Conservation (phyloP, 306 rosid species). For the Casuarina equisetifolia region DNA sequence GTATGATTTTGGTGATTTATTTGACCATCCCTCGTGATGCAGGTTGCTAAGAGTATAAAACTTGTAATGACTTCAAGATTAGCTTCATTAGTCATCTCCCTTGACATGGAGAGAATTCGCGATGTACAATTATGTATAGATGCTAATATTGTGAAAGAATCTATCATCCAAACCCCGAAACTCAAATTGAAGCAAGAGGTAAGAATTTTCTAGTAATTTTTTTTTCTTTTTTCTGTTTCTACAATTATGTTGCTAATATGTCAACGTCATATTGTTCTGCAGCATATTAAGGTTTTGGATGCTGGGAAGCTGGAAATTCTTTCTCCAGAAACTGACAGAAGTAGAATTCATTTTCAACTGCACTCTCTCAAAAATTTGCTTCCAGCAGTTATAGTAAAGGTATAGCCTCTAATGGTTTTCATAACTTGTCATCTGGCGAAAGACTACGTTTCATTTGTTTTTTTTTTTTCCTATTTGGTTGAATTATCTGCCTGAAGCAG, state of each 20-base stretch:
- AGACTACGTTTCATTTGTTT: background rate
- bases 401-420: conserved; percentile 25
- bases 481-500: background rate
- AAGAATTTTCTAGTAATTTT: conserved; percentile 27
- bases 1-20: conserved; percentile 8
- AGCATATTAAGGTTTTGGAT: conserved; percentile 74
- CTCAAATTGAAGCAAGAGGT: conserved; percentile 81
- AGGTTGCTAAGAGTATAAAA: conserved; percentile 81
- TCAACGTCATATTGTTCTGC: conserved; percentile 39
- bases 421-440: conserved; percentile 20
- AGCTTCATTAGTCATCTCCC: conserved; percentile 57
- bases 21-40: conserved; percentile 21
- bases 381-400: conserved; percentile 77
- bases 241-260: conserved; percentile 28
- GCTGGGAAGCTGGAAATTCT: conserved; percentile 58
- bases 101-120: conserved; percentile 68
- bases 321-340: conserved; percentile 57
- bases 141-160: conserved; percentile 68
- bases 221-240: conserved; percentile 5
- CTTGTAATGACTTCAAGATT: conserved; percentile 52
- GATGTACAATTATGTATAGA: conserved; percentile 66
- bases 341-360: conserved; percentile 72
- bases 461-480: conserved; percentile 10
- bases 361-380: conserved; percentile 63
- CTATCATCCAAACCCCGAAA: conserved; percentile 67